phyloP scores from a whole-genome alignment of 768 basidiomycete species.

The Phlebiopsis flavidoalba region DNA sequence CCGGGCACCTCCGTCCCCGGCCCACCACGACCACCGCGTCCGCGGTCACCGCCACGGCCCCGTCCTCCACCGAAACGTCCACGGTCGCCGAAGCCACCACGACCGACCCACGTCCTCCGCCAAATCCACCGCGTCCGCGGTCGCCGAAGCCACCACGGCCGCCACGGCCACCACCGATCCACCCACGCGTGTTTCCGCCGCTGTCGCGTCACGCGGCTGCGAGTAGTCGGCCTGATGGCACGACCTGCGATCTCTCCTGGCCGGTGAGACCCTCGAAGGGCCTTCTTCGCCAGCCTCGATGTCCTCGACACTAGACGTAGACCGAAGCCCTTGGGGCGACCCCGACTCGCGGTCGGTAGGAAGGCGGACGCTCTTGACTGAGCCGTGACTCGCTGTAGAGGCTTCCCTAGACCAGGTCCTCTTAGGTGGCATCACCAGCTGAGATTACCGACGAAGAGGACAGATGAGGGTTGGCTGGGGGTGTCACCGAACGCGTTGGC shows the following conservation, averaged over 20 bases:
- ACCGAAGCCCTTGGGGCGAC: constrained; percentile 90
- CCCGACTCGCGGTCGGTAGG: constrained; percentile 92
- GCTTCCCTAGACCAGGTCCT: constrained; percentile 87
- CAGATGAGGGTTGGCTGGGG: constrained; percentile 58
- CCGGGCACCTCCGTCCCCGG: constrained; percentile 44
- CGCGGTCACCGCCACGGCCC: constrained; percentile 39
- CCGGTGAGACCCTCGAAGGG: constrained; percentile 64
- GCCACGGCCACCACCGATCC: constrained; percentile 25
- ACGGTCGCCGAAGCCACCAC: neutral
- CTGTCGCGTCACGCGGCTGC: constrained; percentile 67
- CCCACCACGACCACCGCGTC: constrained; percentile 33
- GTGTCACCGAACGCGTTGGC: constrained; percentile 74
- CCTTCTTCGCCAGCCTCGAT: constrained; percentile 72
- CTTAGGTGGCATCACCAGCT: constrained; percentile 71
- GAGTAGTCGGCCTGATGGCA: constrained; percentile 74
- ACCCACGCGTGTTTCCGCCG: constrained; percentile 45
- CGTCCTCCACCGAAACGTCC: constrained; percentile 16
- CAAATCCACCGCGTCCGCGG: constrained; percentile 39
- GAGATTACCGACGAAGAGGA: constrained; percentile 89
- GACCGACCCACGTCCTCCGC: constrained; percentile 23
- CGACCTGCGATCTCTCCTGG: constrained; percentile 82
- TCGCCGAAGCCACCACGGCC: constrained; percentile 29
- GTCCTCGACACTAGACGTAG: constrained; percentile 82
- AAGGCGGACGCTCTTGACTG: constrained; percentile 80
- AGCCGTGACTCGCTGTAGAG: constrained; percentile 85